Conservation (phyloP, 1,139 yeast species). For the Magnusiomyces tetraspermus region DNA sequence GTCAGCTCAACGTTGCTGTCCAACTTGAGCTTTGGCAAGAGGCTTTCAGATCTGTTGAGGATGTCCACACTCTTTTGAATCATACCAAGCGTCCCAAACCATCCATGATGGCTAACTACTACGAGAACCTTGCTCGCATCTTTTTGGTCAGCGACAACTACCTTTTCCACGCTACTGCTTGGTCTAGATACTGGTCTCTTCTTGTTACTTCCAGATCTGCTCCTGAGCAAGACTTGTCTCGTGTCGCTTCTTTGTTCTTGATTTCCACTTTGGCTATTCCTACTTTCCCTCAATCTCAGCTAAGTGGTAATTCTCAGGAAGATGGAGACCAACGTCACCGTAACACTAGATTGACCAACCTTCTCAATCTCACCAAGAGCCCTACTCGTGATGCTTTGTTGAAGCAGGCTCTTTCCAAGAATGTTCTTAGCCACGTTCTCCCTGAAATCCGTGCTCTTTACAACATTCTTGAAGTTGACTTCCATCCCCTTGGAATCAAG, state of each 20-base stretch:
- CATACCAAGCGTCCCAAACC: slow-evolving; percentile 85
- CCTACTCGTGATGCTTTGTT: slow-evolving; percentile 78
- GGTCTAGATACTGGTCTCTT: slow-evolving; percentile 81
- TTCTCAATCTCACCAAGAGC: slow-evolving; percentile 68
- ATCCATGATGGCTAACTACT: slow-evolving; percentile 85
- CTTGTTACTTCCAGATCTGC: slow-evolving; percentile 73
- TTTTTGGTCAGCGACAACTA: slow-evolving; percentile 85
- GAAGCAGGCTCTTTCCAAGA: slow-evolving; percentile 55
- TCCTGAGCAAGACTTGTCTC: slow-evolving; percentile 66
- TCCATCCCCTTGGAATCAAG: slow-evolving; percentile 77
- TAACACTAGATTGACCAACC: slow-evolving; percentile 64
- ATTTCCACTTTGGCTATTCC: slow-evolving; percentile 83
- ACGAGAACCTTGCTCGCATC: slow-evolving; percentile 87
- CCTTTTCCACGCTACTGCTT: slow-evolving; percentile 92
- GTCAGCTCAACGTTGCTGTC: slow-evolving; percentile 84
- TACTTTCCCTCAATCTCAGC: slow-evolving; percentile 30
- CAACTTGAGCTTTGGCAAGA: slow-evolving; percentile 97
- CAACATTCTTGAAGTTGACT: slow-evolving; percentile 65
- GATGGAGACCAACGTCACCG: slow-evolving; percentile 54
- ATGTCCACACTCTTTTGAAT: slow-evolving; percentile 81
- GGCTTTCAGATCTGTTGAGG: slow-evolving; percentile 94
- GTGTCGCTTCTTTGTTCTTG: slow-evolving; percentile 73
- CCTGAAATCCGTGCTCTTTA: slow-evolving; percentile 66
- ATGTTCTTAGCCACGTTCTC: slow-evolving; percentile 61
- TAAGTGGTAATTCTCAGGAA: slow-evolving; percentile 37